These are phyloP conservation scores for Calonectria fujianensis DNA, from an alignment of 2,329 filamentous ascomycete species.

Conservation along the genomic window DNA sequence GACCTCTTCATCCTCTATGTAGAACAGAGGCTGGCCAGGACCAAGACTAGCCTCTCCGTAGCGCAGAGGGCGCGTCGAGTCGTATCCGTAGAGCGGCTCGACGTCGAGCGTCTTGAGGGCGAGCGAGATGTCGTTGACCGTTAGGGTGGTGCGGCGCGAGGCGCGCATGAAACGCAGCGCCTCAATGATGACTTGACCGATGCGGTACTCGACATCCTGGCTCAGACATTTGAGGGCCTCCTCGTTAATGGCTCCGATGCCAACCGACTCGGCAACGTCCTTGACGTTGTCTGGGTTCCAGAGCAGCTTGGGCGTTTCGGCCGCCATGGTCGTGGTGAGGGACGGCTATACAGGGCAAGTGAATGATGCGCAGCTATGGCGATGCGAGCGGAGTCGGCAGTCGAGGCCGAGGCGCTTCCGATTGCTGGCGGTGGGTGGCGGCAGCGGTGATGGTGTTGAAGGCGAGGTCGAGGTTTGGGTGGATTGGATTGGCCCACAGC, in stretches of 20 bases:
- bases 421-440: slow-evolving; percentile 3
- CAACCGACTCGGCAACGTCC: slow-evolving; percentile 97
- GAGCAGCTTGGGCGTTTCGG: slow-evolving; percentile 74
- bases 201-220: slow-evolving; percentile 95
- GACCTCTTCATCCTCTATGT: slow-evolving; percentile 98
- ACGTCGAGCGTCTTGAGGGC: slow-evolving; percentile 92
- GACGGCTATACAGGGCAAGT: slow-evolving; percentile 7
- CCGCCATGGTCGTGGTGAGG: slow-evolving; percentile 57
- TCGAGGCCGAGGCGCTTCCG: slow-evolving; percentile 3
- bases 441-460: slow-evolving; percentile 2
- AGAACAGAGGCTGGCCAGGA: slow-evolving; percentile 95
- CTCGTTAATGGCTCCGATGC: slow-evolving; percentile 86
- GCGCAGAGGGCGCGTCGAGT: slow-evolving; percentile 89
- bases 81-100: slow-evolving; percentile 97
- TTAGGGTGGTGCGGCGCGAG: slow-evolving; percentile 88
- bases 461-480: slow-evolving; percentile 22
- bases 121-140: slow-evolving; percentile 91
- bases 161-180: slow-evolving; percentile 97
- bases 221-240: slow-evolving; percentile 91
- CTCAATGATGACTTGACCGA: slow-evolving; percentile 95
- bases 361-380: background rate
- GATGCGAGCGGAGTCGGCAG: background rate
- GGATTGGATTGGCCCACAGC: slow-evolving; percentile 33
- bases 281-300: slow-evolving; percentile 98
- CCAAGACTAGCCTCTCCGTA: slow-evolving; percentile 97